A percentile compares a stretch with the other conserved stretches of the same genome.
Conservation (phyloP, 2,329 filamentous ascomycete genomes). For the Cladosporium oxysporum region DNA sequence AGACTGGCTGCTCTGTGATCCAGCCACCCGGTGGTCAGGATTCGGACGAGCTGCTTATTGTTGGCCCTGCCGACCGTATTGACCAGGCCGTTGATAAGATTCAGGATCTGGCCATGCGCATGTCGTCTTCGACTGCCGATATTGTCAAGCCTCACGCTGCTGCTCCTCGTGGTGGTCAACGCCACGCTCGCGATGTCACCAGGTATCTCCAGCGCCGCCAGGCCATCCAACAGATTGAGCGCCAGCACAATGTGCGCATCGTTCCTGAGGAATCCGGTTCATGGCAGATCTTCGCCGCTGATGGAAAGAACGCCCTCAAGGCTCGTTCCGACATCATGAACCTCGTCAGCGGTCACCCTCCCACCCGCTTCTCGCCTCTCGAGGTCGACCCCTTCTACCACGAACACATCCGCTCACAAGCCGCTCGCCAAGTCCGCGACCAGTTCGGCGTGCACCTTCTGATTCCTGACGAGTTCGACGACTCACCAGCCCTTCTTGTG, state of each 20-base stretch:
- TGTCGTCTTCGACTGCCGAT: slow-evolving; percentile 83
- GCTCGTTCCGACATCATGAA: slow-evolving; percentile 74
- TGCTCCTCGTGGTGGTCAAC: slow-evolving; percentile 69
- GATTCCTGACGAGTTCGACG: slow-evolving; percentile 64
- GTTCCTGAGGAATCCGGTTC: slow-evolving; percentile 71
- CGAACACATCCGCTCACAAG: slow-evolving; percentile 66
- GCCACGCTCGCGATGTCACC: slow-evolving; percentile 82
- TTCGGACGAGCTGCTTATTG: slow-evolving; percentile 79
- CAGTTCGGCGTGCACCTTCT: slow-evolving; percentile 73
- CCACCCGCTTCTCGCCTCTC: slow-evolving; percentile 67
- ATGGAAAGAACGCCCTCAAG: slow-evolving; percentile 78
- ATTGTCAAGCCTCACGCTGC: slow-evolving; percentile 76
- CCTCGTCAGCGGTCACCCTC: slow-evolving; percentile 73
- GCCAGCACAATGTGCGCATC: slow-evolving; percentile 79
- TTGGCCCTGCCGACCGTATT: slow-evolving; percentile 75
- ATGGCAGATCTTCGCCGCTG: slow-evolving; percentile 86
- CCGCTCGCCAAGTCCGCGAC: slow-evolving; percentile 64
- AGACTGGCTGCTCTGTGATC: slow-evolving; percentile 88
- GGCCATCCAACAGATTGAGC: slow-evolving; percentile 81
- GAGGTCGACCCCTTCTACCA: slow-evolving; percentile 79
- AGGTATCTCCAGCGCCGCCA: slow-evolving; percentile 81
- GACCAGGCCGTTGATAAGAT: slow-evolving; percentile 76
- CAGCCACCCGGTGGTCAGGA: slow-evolving; percentile 74
- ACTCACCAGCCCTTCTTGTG: slow-evolving; percentile 67
- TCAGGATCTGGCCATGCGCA: slow-evolving; percentile 83